Conservation (phyloP, 345 rosid genomes). For the Cardiospermum halicacabum region DNA sequence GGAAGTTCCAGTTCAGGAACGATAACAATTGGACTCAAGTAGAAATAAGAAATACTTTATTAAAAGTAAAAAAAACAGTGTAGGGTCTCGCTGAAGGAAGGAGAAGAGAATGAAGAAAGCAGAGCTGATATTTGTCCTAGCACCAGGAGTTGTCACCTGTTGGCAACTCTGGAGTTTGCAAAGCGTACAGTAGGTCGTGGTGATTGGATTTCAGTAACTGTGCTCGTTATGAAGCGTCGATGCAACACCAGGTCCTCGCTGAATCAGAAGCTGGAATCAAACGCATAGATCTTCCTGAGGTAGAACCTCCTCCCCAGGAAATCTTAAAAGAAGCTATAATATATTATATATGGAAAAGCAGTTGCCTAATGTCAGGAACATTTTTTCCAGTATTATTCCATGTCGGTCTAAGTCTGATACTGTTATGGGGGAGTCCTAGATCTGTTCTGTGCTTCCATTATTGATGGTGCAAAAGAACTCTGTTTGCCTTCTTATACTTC, state of each 20-base stretch:
- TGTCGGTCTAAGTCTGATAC: conserved; percentile 20
- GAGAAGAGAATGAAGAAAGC: neutral
- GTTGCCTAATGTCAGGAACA: conserved; percentile 13
- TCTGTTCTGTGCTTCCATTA: conserved; percentile 37
- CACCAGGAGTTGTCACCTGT: conserved; percentile 36
- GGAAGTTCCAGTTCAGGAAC: too few relatives aligned
- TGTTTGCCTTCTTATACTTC: conserved; percentile 48
- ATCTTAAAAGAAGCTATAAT: conserved; percentile 15
- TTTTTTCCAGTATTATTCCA: conserved; percentile 4
- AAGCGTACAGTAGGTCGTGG: conserved; percentile 31
- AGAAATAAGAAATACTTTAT: too few relatives aligned
- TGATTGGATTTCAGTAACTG: conserved; percentile 24
- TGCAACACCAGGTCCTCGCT: conserved; percentile 7
- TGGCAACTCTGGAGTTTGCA: conserved; percentile 42
- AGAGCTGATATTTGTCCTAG: conserved; percentile 34
- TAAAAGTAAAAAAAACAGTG: neutral
- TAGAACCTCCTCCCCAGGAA: conserved; percentile 22
- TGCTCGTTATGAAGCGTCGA: conserved; percentile 21
- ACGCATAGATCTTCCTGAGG: conserved; percentile 26
- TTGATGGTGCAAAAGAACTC: conserved; percentile 34
- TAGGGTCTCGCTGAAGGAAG: too few relatives aligned
- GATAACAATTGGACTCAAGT: too few relatives aligned
- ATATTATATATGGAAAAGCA: conserved; percentile 10
- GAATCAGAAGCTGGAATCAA: conserved; percentile 24
- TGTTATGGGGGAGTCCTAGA: conserved; percentile 38